Evolutionary conservation across 2,329 filamentous ascomycete genomes (phyloP), one percentile per base, ranked within the genome.

Genomic region (Nigrospora osmanthi): DNA sequence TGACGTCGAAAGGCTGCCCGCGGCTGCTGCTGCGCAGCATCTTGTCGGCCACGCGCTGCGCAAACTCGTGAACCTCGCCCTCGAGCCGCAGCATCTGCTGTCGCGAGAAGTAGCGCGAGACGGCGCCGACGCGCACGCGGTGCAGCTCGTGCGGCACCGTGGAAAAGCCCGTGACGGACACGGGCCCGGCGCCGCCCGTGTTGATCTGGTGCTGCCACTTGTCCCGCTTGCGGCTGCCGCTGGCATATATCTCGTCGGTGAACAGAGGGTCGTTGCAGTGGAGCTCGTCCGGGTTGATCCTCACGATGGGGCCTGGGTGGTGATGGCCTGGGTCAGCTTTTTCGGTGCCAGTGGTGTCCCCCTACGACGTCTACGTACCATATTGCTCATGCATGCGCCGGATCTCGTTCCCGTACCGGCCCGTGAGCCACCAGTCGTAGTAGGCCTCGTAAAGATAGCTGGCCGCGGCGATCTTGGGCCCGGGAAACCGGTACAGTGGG

Each of bases 31-130:
- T 19, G 4, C 38, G 48, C 4, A 55, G 45, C 15, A 64, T 46
- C 48, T 62, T 61, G 48, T 61, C 52, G 46, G 58, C 60, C 1
- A 58, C 52, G 7, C 46, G 52, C 47, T 59, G 56, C 3, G 52
- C 54, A 14, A 58, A 42, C 4, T 40, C 48, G 33, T 58, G 51
- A 3, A 64, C 46, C 16, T 58, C 53, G 3, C 49, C 46, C 47
- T 65, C 62, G n/a, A 64, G 57, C 56, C 51, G 50, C 3, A 53
- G 38, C 36, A 64, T 57, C 47, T 58, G 57, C 23, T 39, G 38
- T 17, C 54, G 55, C 1, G 60, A 62, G 47, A 65, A 64, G 53
- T 60, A 63, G 35, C 54, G 56, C 43, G 49, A 51, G 31, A 64
- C n/a, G 1, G 60, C 50, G 1, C 37, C 39, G 23, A 10, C 23